Evolutionary conservation across 257 asterid genomes (phyloP).

Genomic region (Cruciata laevipes): DNA sequence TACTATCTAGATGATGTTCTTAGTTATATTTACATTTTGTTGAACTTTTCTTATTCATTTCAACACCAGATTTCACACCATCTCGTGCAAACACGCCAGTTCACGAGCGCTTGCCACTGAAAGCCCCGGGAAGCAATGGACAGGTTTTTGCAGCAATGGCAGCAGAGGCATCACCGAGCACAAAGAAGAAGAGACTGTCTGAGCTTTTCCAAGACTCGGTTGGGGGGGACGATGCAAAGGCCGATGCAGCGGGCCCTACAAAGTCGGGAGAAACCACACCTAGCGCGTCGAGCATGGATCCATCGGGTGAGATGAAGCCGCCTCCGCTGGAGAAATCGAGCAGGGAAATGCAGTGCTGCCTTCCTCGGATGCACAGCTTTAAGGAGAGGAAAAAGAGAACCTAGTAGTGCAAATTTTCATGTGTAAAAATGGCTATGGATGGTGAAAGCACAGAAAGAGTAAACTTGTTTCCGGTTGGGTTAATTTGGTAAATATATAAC

Average conservation of each 20-base stretch:
- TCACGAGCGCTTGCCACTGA: slow-evolving; percentile 35
- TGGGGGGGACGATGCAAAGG: slow-evolving; percentile 14
- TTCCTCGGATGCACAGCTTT: slow-evolving; percentile 54
- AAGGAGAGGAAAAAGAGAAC: slow-evolving; percentile 39
- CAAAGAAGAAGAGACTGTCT: slow-evolving; percentile 47
- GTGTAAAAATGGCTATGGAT: slow-evolving; percentile 15
- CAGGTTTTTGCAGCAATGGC: slow-evolving; percentile 13
- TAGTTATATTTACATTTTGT: neutral
- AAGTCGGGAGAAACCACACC: slow-evolving; percentile 29
- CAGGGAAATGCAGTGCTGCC: slow-evolving; percentile 47
- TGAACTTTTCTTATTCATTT: neutral
- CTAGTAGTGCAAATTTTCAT: neutral
- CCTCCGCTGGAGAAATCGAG: slow-evolving; percentile 17
- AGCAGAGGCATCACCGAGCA: slow-evolving; percentile 31
- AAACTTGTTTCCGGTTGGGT: neutral
- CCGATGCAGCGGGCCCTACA: slow-evolving; percentile 5
- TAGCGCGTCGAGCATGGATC: slow-evolving; percentile 18
- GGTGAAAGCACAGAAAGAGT: neutral
- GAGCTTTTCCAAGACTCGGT: slow-evolving; percentile 57
- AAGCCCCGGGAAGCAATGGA: slow-evolving; percentile 19
- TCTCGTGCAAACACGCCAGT: slow-evolving; percentile 69
- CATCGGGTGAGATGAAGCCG: slow-evolving; percentile 16
- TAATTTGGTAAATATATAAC: neutral
- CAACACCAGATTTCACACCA: slow-evolving; percentile 56
- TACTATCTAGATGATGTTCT: neutral